Percentiles rank a stretch among this genome's conserved stretches.
Evolutionary conservation across 2,329 filamentous ascomycete genomes (phyloP).

Genomic region (Fusarium robinianum): DNA sequence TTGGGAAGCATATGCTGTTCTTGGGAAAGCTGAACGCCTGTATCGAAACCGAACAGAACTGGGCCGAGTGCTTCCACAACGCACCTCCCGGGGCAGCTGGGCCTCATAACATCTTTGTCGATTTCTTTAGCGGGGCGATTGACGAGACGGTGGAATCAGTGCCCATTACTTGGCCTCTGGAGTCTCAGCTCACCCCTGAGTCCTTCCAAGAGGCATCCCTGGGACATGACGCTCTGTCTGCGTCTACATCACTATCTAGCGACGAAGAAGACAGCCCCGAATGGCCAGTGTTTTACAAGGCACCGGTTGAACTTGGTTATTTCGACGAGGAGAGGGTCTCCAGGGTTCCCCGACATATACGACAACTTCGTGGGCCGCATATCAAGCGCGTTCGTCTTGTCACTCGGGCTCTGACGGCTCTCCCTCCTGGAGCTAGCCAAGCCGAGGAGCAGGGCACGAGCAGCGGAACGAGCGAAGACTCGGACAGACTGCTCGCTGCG

Average conservation of each 20-base stretch:
- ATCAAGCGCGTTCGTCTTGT: conserved; percentile 39
- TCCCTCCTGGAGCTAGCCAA: conserved; percentile 18
- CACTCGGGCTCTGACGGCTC: conserved; percentile 38
- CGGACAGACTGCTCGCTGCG: conserved; percentile 54
- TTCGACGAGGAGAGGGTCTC: too few species aligned
- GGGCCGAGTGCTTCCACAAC: conserved; percentile 34
- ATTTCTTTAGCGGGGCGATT: conserved; percentile 25
- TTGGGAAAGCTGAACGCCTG: conserved; percentile 45
- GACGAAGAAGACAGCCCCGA: conserved; percentile 24
- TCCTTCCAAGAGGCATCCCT: conserved; percentile 25
- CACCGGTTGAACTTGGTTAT: neutral
- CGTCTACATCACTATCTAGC: conserved; percentile 19
- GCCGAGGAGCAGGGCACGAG: conserved; percentile 3
- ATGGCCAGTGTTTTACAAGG: conserved; percentile 20
- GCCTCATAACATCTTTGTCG: conserved; percentile 42
- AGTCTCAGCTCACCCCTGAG: conserved; percentile 32
- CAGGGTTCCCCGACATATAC: too few species aligned
- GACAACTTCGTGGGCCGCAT: too few species aligned
- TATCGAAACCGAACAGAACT: conserved; percentile 52
- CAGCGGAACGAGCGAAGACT: conserved; percentile 24
- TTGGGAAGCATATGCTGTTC: conserved; percentile 30
- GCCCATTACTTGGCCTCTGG: conserved; percentile 32
- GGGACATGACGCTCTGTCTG: too few species aligned
- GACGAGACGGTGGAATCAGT: conserved; percentile 3
- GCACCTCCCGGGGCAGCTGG: conserved; percentile 33